A percentile compares a stretch with the other conserved stretches of the same genome.
Conservation (phyloP, 306 rosid species). For the Trifolium dubium region DNA sequence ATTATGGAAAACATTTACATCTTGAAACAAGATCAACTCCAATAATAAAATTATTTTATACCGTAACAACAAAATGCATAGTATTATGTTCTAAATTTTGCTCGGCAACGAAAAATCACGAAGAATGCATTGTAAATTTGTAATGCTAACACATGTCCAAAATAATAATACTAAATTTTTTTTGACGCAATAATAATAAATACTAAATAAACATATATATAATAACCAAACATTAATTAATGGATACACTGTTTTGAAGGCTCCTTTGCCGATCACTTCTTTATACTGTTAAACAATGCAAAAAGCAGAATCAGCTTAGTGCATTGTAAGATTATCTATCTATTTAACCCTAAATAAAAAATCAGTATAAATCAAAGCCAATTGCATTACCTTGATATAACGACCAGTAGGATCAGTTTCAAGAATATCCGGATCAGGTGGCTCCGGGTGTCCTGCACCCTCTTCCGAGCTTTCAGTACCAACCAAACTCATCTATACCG, state of each 20-base stretch:
- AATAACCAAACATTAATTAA: not conserved
- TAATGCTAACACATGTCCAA: too few species aligned
- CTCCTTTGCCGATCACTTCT: slow-evolving; percentile 58
- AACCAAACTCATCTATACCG: slow-evolving; percentile 41
- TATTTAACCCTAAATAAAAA: not conserved
- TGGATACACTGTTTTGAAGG: slow-evolving; percentile 57
- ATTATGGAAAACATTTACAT: slow-evolving; percentile 34
- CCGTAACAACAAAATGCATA: slow-evolving; percentile 2
- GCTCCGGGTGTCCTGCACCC: slow-evolving; percentile 41
- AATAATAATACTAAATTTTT: too few species aligned
- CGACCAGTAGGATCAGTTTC: slow-evolving; percentile 63
- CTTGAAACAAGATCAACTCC: slow-evolving; percentile 13
- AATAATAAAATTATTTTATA: not conserved
- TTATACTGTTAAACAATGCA: slow-evolving; percentile 42
- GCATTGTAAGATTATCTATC: not conserved
- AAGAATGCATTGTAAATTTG: too few species aligned
- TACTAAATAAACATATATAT: too few species aligned
- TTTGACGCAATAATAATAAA: too few species aligned
- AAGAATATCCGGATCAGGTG: slow-evolving; percentile 62
- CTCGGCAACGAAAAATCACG: too few species aligned
- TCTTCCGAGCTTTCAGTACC: slow-evolving; percentile 44
- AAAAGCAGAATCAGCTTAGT: slow-evolving; percentile 35
- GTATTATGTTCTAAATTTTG: too few species aligned
- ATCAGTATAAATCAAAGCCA: slow-evolving; percentile 3
- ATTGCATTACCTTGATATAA: slow-evolving; percentile 53